Base-by-base conservation (phyloP, 495 filamentous ascomycete species). In the Daldinia childiae region DNA sequence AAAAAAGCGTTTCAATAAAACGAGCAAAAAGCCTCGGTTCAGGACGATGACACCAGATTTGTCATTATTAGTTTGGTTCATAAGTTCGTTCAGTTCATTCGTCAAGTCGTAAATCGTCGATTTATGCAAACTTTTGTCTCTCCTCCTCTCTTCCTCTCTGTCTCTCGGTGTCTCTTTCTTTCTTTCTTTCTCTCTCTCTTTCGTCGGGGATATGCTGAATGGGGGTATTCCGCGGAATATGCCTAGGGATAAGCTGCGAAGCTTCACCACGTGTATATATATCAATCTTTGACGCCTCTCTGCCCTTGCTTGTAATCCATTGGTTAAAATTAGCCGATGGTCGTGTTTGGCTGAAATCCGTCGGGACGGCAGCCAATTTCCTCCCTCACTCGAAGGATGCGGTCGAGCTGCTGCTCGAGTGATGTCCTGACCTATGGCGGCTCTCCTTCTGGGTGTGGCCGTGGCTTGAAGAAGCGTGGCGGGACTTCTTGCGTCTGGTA, bases 381-480 rank as follows among this genome's bases (percentile, higher is more conserved):
- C 50, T 69, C 76, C 62, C 68, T 82, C 77, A 85, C 73, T 85
- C 83, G 68, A 82, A 82, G 45, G 86, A 88, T 68, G 83, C 75
- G 72, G 84, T 87, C 72, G 86, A 88, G 82, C 84, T 86, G 81
- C 83, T 87, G 82, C 85, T 87, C 62, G 85, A 86, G 75, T 84
- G 82, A 58, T 81, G 75, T 21, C 83, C 82, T 17, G 82, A 84
- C 65, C 79, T 79, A 58, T 82, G 78, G 71, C 79, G 79, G 71
- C 82, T 74, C 71, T 79, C 76, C 64, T 77, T 73, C 45, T 73
- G 74, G 73, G 56, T 70, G 66, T 81, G 77, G 62, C 77, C 72
- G 63, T 82, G 78, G 65, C 78, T 73, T 66, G 82, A 77, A 55
- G 82, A 81, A 29, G 82, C 74, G 51, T 79, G 75, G 61, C 82